These are phyloP conservation scores for Pezicula carpinea DNA, from an alignment of 2,329 filamentous ascomycete species.

Conservation along the genomic window DNA sequence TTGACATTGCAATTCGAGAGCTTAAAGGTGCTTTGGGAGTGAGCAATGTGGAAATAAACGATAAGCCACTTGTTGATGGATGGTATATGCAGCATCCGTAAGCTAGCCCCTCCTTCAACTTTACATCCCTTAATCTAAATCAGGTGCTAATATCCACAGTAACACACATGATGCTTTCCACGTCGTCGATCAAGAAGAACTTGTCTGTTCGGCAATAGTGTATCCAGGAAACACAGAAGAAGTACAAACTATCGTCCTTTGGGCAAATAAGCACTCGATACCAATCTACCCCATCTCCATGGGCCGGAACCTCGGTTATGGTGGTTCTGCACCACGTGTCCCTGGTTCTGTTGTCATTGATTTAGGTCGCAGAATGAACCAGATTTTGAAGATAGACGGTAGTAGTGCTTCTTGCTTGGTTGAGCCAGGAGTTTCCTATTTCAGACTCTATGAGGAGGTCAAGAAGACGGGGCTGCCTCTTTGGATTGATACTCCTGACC, in stretches of 20 bases:
- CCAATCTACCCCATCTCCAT: slow-evolving; percentile 45
- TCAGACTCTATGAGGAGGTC: slow-evolving; percentile 44
- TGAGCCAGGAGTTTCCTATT: slow-evolving; percentile 51
- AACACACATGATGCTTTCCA: slow-evolving; percentile 40
- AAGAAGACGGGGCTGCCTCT: slow-evolving; percentile 11
- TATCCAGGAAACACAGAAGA: slow-evolving; percentile 40
- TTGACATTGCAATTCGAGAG: slow-evolving; percentile 18
- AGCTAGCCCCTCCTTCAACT: slow-evolving; percentile 1
- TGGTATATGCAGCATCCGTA: slow-evolving; percentile 34
- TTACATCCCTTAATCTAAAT: too few species aligned
- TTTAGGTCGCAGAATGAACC: slow-evolving; percentile 46
- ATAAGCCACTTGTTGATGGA: slow-evolving; percentile 27
- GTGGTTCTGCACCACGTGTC: slow-evolving; percentile 47
- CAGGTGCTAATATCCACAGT: slow-evolving; percentile 7
- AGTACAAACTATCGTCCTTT: slow-evolving; percentile 40
- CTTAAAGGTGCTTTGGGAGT: slow-evolving; percentile 14
- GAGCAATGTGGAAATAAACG: slow-evolving; percentile 23
- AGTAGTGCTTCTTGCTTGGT: slow-evolving; percentile 45
- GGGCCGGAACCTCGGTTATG: slow-evolving; percentile 48
- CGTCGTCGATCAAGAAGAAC: slow-evolving; percentile 36
- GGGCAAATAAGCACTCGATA: slow-evolving; percentile 39
- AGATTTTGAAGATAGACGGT: slow-evolving; percentile 45
- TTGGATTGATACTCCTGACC: slow-evolving; percentile 25
- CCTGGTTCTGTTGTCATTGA: slow-evolving; percentile 46
- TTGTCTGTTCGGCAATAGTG: slow-evolving; percentile 38